Conservation (phyloP, 1,284 basidiomycete species). For the Porogramme epimiltina region DNA sequence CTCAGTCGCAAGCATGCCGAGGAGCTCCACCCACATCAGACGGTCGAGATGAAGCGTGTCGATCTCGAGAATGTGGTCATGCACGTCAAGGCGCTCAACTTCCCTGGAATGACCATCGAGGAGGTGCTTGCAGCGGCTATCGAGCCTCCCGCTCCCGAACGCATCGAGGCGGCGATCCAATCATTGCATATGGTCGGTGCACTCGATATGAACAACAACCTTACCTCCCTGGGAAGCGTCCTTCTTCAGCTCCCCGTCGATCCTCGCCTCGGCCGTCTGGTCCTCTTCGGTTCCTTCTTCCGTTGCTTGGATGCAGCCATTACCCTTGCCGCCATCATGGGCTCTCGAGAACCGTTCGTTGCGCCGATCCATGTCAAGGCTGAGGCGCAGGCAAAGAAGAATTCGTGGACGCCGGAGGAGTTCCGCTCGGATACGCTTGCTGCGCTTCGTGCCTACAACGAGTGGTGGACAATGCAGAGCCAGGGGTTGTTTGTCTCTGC, state of each 20-base stretch:
- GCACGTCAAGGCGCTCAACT: slow-evolving; percentile 97
- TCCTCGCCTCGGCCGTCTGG: slow-evolving; percentile 87
- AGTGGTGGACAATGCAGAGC: slow-evolving; percentile 77
- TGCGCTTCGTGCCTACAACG: slow-evolving; percentile 80
- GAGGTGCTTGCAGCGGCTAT: slow-evolving; percentile 87
- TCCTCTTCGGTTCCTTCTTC: slow-evolving; percentile 93
- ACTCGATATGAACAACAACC: slow-evolving; percentile 73
- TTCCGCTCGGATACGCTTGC: slow-evolving; percentile 90
- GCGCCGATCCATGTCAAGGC: slow-evolving; percentile 73
- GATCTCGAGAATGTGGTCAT: slow-evolving; percentile 91
- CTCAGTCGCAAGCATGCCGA: slow-evolving; percentile 69
- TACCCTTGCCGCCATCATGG: slow-evolving; percentile 88
- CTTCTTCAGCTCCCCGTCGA: slow-evolving; percentile 91
- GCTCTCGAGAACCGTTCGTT: slow-evolving; percentile 91
- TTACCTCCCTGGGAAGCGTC: slow-evolving; percentile 89
- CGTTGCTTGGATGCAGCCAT: slow-evolving; percentile 89
- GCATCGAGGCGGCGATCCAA: slow-evolving; percentile 82
- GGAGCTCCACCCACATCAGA: slow-evolving; percentile 79
- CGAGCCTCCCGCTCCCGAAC: slow-evolving; percentile 84
- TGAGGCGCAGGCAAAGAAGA: slow-evolving; percentile 72
- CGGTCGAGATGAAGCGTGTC: slow-evolving; percentile 96
- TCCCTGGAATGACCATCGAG: slow-evolving; percentile 86
- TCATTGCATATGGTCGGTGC: slow-evolving; percentile 89
- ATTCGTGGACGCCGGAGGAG: slow-evolving; percentile 77
- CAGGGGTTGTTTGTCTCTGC: slow-evolving; percentile 64